These are phyloP conservation scores for Croton laevigatus DNA, from an alignment of 441 rosid species.

Conservation along the genomic window DNA sequence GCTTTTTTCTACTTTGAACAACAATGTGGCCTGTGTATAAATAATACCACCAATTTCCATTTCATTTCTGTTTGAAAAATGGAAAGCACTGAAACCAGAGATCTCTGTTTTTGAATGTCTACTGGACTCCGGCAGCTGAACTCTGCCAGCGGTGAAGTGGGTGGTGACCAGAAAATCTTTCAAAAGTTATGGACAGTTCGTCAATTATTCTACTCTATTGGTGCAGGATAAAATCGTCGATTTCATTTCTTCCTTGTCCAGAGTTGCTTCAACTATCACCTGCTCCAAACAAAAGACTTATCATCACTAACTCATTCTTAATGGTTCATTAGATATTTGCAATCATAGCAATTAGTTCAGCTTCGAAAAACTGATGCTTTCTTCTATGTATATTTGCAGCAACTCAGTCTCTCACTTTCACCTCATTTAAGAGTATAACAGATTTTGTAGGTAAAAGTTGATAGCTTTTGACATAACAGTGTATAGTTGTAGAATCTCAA, in stretches of 20 bases:
- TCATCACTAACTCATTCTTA: neutral
- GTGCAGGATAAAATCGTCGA: constrained; percentile 72
- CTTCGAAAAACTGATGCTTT: neutral
- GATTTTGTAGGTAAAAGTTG: neutral
- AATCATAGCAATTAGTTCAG: neutral
- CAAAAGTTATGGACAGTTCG: neutral
- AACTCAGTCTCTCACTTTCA: neutral
- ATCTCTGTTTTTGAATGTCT: neutral
- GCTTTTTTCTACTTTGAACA: neutral
- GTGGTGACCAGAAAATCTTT: neutral
- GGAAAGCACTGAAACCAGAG: neutral
- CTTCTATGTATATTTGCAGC: neutral
- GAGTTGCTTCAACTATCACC: constrained; percentile 73
- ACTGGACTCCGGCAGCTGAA: neutral
- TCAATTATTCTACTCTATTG: constrained; percentile 52
- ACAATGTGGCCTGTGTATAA: neutral
- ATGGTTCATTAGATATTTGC: neutral
- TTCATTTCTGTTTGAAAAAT: neutral
- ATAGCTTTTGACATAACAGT: neutral
- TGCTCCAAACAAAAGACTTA: constrained; percentile 28
- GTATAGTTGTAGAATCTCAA: neutral
- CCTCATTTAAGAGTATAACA: neutral
- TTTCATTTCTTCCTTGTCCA: constrained; percentile 84
- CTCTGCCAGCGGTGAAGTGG: neutral
- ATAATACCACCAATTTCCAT: neutral